These are phyloP conservation scores for Lanzia echinophila DNA, from an alignment of 2,329 filamentous ascomycete genomes.

Conservation along the genomic window DNA sequence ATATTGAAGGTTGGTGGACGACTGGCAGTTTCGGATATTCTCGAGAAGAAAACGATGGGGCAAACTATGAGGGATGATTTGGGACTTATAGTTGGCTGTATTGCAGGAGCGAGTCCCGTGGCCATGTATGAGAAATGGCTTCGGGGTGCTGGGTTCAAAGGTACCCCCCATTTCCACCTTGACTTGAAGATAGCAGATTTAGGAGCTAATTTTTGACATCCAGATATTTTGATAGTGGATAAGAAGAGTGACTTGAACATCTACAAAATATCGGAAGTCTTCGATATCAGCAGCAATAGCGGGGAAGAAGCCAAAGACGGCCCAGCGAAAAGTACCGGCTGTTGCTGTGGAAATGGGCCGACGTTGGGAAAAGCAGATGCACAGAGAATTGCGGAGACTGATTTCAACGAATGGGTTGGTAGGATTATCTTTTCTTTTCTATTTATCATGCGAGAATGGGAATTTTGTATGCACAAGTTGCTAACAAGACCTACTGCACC, in stretches of 20 bases:
- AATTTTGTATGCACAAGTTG: background rate
- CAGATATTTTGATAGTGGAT: constrained; percentile 40
- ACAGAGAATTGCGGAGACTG: constrained; percentile 17
- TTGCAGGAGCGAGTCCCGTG: constrained; percentile 49
- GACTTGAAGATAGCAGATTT: background rate
- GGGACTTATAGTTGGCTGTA: constrained; percentile 52
- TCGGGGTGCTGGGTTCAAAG: constrained; percentile 42
- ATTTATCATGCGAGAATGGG: background rate
- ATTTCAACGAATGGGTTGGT: constrained; percentile 43
- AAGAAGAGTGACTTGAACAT: constrained; percentile 42
- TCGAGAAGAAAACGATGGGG: constrained; percentile 44
- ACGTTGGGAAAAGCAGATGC: background rate
- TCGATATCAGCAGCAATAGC: constrained; percentile 7
- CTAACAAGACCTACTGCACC: background rate
- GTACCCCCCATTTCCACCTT: constrained; percentile 23
- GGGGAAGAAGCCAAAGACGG: constrained; percentile 12
- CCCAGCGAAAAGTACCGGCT: background rate
- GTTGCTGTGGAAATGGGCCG: constrained; percentile 16
- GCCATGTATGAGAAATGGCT: constrained; percentile 47
- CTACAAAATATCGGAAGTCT: constrained; percentile 30
- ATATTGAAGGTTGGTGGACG: constrained; percentile 51
- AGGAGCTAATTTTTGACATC: background rate
- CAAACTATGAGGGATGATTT: constrained; percentile 42
- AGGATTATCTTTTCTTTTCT: background rate
- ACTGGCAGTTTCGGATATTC: constrained; percentile 53